phyloP scores from a whole-genome alignment of 2,329 filamentous ascomycete genomes.

The Mollisia scopiformis region DNA sequence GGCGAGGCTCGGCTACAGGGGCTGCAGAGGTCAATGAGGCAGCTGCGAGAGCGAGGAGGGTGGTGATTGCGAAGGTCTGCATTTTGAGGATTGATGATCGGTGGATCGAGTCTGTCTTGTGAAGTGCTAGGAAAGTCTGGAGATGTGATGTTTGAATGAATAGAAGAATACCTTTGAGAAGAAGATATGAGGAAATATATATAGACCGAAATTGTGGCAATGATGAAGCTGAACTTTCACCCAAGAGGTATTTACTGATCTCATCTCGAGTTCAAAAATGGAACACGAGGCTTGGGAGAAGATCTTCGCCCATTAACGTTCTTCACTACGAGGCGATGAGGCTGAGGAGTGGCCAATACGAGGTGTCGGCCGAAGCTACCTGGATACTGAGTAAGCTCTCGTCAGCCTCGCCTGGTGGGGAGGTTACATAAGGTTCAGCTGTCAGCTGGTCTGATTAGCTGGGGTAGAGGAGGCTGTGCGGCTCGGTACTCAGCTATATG shows the following conservation, averaged over 20 bases:
- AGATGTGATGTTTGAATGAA: not conserved
- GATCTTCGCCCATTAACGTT: no score
- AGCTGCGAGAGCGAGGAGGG: constrained; percentile 11
- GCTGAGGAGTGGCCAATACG: not conserved
- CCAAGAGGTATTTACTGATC: not conserved
- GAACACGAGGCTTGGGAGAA: not conserved
- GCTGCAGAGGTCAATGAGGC: constrained; percentile 8
- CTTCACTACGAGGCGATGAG: not conserved
- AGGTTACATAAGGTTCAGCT: not conserved
- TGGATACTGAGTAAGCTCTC: not conserved
- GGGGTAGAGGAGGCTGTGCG: not conserved
- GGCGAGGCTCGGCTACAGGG: constrained; percentile 6
- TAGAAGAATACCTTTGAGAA: not conserved
- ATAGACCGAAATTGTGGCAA: no score
- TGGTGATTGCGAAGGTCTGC: constrained; percentile 16
- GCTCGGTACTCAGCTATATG: not conserved
- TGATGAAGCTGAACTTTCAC: not conserved
- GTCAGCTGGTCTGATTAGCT: not conserved
- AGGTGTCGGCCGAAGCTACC: not conserved
- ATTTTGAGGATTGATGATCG: constrained; percentile 8
- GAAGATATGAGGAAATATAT: not conserved
- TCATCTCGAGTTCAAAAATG: not conserved
- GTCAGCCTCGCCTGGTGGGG: not conserved
- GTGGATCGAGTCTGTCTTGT: not conserved
- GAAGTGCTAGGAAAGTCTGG: no score